These are phyloP conservation scores for Centrapalus pauciflorus DNA, from an alignment of 129 eudicot genomes.

Conservation along the genomic window DNA sequence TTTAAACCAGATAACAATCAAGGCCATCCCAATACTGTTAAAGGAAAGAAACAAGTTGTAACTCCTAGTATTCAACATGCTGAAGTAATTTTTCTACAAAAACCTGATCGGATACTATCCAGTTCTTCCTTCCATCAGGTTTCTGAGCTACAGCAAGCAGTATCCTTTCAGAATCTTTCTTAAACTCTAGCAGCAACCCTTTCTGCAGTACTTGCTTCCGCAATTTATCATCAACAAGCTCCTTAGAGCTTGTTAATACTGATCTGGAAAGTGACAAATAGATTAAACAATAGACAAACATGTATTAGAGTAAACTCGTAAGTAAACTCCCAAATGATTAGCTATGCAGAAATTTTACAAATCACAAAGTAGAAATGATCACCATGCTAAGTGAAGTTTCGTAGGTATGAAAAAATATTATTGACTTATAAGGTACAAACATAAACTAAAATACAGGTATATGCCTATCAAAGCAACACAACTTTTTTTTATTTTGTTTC, in stretches of 20 bases:
- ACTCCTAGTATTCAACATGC: constrained; percentile 37
- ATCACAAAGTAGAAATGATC: constrained; percentile 14
- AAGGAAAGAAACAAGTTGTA: constrained; percentile 9
- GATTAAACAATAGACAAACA: not conserved
- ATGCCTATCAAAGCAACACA: constrained; percentile 15
- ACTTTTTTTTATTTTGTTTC: not conserved
- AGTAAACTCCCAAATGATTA: not conserved
- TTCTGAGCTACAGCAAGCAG: constrained; percentile 85
- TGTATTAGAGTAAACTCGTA: not conserved
- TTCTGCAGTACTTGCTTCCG: constrained; percentile 60
- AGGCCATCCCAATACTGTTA: constrained; percentile 14
- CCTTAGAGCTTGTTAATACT: constrained; percentile 49
- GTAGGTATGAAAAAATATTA: not conserved
- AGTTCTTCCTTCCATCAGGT: constrained; percentile 95
- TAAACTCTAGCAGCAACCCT: constrained; percentile 84
- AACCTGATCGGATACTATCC: constrained; percentile 98
- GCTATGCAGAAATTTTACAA: not conserved
- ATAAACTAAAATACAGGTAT: constrained; percentile 3
- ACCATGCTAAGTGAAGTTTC: constrained; percentile 1
- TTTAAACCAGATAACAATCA: constrained; percentile 19
- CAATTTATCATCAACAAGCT: constrained; percentile 46
- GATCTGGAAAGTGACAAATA: constrained; percentile 41
- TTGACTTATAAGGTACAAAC: not conserved
- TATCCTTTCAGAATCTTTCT: constrained; percentile 80
- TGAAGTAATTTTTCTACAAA: constrained; percentile 30